phyloP scores from a whole-genome alignment of 805 yeast genomes.

The Candida ficus region DNA sequence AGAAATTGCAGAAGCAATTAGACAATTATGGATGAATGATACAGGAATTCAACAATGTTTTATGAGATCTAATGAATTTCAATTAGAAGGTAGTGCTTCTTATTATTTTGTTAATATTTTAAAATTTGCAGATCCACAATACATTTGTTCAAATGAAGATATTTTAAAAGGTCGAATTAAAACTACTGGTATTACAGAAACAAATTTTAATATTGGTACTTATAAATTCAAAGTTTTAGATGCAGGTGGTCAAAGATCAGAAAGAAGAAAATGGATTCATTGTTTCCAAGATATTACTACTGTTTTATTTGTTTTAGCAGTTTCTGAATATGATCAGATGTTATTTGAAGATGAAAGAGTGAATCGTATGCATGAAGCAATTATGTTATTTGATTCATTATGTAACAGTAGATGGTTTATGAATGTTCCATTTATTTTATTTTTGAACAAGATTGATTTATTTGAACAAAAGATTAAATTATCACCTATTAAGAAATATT shows the following conservation, averaged over 20 bases:
- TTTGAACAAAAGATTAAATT: slow-evolving; percentile 63
- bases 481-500: slow-evolving; percentile 65
- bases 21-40: slow-evolving; percentile 64
- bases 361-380: slow-evolving; percentile 87
- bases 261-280: slow-evolving; percentile 91
- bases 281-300: slow-evolving; percentile 89
- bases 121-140: slow-evolving; percentile 58
- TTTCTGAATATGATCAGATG: slow-evolving; percentile 88
- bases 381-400: slow-evolving; percentile 75
- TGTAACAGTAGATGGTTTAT: slow-evolving; percentile 83
- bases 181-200: slow-evolving; percentile 93
- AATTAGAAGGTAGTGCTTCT: slow-evolving; percentile 75
- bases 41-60: slow-evolving; percentile 58
- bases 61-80: slow-evolving; percentile 67
- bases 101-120: slow-evolving; percentile 75
- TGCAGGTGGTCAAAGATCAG: slow-evolving; percentile 95
- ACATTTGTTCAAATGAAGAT: slow-evolving; percentile 74
- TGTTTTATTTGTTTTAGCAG: slow-evolving; percentile 81
- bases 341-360: slow-evolving; percentile 85
- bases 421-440: slow-evolving; percentile 82
- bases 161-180: slow-evolving; percentile 87
- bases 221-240: slow-evolving; percentile 75
- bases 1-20: slow-evolving; percentile 70
- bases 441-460: slow-evolving; percentile 83
- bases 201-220: slow-evolving; percentile 63